These are phyloP conservation scores for Phytophthora fragariaefolia DNA, from an alignment of 352 stramenopile genomes.

Conservation along the genomic window DNA sequence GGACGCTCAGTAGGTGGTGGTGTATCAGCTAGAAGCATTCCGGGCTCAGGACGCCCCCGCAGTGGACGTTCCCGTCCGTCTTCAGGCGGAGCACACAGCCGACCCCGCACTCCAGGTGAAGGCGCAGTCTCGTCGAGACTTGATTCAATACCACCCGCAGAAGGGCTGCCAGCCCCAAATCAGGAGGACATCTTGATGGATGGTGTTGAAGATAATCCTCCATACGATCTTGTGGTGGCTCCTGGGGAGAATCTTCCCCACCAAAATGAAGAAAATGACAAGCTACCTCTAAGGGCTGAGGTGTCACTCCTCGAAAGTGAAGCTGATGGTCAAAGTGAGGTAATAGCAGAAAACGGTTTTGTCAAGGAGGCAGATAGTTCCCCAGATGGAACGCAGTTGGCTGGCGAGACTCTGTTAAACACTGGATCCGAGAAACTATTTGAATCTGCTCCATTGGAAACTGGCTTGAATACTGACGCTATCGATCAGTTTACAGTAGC, in stretches of 20 bases:
- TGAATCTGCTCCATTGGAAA: not conserved
- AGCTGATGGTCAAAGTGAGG: not conserved
- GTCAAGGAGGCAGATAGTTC: not conserved
- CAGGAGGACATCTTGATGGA: not conserved
- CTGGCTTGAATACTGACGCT: not conserved
- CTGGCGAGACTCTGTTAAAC: not conserved
- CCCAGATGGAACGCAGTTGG: not conserved
- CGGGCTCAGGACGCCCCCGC: constrained; percentile 8
- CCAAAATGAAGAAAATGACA: constrained; percentile 5
- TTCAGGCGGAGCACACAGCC: constrained; percentile 12
- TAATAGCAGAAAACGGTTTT: not conserved
- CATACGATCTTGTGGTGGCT: not conserved
- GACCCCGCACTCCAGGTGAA: constrained; percentile 19
- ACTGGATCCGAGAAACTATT: not conserved
- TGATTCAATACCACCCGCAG: not conserved
- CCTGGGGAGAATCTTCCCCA: not conserved
- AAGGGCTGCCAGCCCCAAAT: not conserved
- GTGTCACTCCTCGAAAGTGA: not conserved
- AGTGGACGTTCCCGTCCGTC: constrained; percentile 28
- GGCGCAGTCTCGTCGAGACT: constrained; percentile 14
- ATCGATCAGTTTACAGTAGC: not conserved
- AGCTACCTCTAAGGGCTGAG: not conserved
- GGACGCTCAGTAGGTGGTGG: constrained; percentile 1
- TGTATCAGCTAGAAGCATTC: constrained; percentile 10
- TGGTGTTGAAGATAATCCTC: not conserved